Evolutionary conservation across 2,329 filamentous ascomycete species (phyloP).

Genomic region (Sporothrix dimorphospora): DNA sequence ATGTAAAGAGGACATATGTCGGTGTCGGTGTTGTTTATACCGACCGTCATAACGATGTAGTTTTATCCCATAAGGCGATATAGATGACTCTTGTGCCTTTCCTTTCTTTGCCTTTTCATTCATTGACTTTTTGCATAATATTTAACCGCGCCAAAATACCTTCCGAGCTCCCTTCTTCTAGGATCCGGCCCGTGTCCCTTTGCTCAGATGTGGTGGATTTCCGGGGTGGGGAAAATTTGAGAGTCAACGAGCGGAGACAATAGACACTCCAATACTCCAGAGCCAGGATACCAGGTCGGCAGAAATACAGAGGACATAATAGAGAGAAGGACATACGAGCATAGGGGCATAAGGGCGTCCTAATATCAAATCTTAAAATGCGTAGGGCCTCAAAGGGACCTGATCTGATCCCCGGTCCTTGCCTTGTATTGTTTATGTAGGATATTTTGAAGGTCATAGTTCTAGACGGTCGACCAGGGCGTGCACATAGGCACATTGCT

Average conservation of each 20-base stretch:
- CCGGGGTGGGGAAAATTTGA: background rate
- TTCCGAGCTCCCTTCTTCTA: background rate
- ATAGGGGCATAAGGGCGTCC: background rate
- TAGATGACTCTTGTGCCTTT: background rate
- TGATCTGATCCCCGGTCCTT: slow-evolving; percentile 15
- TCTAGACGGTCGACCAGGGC: background rate
- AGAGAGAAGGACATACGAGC: background rate
- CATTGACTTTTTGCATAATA: background rate
- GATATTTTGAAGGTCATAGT: background rate
- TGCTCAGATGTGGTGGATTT: background rate
- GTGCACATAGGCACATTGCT: background rate
- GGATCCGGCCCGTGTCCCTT: slow-evolving; percentile 10
- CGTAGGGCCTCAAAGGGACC: slow-evolving; percentile 1
- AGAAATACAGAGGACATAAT: background rate
- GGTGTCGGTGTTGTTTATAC: slow-evolving; percentile 3
- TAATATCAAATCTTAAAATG: background rate
- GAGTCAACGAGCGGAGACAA: background rate
- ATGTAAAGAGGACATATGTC: background rate
- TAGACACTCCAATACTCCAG: background rate
- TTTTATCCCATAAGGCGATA: background rate
- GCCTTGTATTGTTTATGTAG: background rate
- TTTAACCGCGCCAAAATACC: background rate
- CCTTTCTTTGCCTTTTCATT: background rate
- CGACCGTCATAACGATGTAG: background rate
- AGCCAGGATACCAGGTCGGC: background rate